Evolutionary conservation across 2,329 filamentous ascomycete species (phyloP).

Genomic region (Metarhizium sp.): DNA sequence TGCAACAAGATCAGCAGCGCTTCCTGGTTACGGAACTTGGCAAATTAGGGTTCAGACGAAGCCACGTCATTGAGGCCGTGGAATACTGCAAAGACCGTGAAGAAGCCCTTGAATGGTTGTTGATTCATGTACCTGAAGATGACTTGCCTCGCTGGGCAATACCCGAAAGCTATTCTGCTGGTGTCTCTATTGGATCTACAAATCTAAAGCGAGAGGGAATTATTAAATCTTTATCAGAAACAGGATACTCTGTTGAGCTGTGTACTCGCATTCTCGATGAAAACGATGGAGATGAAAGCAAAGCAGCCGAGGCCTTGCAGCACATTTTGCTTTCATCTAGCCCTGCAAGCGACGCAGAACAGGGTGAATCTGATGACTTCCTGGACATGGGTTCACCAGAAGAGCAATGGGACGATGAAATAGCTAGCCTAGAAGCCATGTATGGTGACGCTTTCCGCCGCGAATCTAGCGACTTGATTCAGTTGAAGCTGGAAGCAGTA

Average conservation of each 20-base stretch:
- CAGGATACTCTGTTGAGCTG: conserved; percentile 78
- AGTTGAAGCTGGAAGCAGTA: conserved; percentile 54
- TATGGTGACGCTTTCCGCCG: conserved; percentile 65
- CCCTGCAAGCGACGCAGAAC: conserved; percentile 2
- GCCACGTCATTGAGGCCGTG: conserved; percentile 81
- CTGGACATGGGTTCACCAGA: conserved; percentile 41
- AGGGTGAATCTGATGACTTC: conserved; percentile 28
- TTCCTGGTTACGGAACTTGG: conserved; percentile 63
- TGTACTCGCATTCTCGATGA: conserved; percentile 70
- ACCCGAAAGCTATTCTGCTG: conserved; percentile 84
- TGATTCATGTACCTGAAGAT: conserved; percentile 95
- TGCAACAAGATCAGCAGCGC: conserved; percentile 48
- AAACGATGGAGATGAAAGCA: conserved; percentile 61
- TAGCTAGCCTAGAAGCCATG: conserved; percentile 74
- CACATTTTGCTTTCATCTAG: conserved; percentile 26
- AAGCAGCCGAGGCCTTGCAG: conserved; percentile 74
- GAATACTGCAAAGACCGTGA: conserved; percentile 83
- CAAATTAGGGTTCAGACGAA: conserved; percentile 76
- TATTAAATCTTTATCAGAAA: conserved; percentile 70
- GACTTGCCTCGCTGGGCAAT: conserved; percentile 89
- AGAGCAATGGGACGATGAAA: conserved; percentile 76
- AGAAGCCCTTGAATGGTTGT: conserved; percentile 88
- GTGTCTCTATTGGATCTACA: conserved; percentile 74
- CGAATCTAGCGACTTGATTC: conserved; percentile 54
- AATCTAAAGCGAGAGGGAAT: conserved; percentile 74